Evolutionary conservation across 2,329 filamentous ascomycete genomes (phyloP).

Genomic region (Plectosphaerella sp.): DNA sequence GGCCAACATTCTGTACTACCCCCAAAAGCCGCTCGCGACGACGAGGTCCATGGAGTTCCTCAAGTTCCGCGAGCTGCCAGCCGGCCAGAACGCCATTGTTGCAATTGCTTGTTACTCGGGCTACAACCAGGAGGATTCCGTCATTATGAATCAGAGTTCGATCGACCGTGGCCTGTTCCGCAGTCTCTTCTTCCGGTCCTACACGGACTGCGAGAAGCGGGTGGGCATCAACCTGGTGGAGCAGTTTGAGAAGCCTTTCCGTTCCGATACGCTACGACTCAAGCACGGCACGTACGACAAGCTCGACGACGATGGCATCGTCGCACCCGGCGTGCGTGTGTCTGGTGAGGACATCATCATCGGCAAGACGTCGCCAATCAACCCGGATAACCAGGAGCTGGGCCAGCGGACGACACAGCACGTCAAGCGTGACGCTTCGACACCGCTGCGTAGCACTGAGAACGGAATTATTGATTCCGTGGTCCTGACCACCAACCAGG

Average conservation of each 20-base stretch:
- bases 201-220: slow-evolving; percentile 95
- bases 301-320: slow-evolving; percentile 92
- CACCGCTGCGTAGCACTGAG: slow-evolving; percentile 89
- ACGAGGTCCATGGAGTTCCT: slow-evolving; percentile 98
- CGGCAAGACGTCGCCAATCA: slow-evolving; percentile 94
- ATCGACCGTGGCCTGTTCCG: slow-evolving; percentile 97
- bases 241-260: slow-evolving; percentile 90
- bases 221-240: slow-evolving; percentile 92
- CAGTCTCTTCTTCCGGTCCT: slow-evolving; percentile 95
- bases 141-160: slow-evolving; percentile 99
- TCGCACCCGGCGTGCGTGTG: slow-evolving; percentile 89
- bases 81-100: slow-evolving; percentile 96
- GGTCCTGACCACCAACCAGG: slow-evolving; percentile 87
- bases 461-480: slow-evolving; percentile 96
- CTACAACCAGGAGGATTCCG: slow-evolving; percentile 99
- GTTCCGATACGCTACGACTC: slow-evolving; percentile 81
- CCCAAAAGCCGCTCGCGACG: slow-evolving; percentile 93
- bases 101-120: slow-evolving; percentile 96
- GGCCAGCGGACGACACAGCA: slow-evolving; percentile 88
- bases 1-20: slow-evolving; percentile 98
- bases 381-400: slow-evolving; percentile 86
- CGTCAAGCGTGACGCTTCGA: slow-evolving; percentile 92
- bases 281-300: slow-evolving; percentile 98
- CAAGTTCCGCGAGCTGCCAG: slow-evolving; percentile 94
- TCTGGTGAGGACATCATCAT: slow-evolving; percentile 99